Evolutionary conservation across 768 basidiomycete species (phyloP).

Genomic region (Lentinus brumalis): DNA sequence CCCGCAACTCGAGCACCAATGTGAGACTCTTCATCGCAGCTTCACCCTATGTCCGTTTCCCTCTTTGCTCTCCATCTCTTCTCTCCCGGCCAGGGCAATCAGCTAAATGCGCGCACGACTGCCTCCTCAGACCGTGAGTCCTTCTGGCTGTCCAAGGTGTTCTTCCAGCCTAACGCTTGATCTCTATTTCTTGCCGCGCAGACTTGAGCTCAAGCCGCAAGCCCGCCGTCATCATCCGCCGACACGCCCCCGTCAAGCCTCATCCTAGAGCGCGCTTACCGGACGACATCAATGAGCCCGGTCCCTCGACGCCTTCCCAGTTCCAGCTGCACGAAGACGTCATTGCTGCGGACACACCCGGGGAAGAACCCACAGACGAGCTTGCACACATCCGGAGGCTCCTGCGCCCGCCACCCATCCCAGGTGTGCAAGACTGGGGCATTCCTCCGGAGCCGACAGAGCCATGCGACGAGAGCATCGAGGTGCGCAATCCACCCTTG

Average conservation of each 20-base stretch:
- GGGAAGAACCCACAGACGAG: constrained; percentile 37
- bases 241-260: constrained; percentile 47
- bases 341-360: not conserved
- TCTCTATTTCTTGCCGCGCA: not conserved
- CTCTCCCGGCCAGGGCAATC: constrained; percentile 61
- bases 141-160: not conserved
- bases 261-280: constrained; percentile 53
- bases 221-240: constrained; percentile 63
- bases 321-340: not conserved
- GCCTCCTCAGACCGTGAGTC: constrained; percentile 46
- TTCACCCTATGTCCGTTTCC: constrained; percentile 52
- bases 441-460: constrained; percentile 61
- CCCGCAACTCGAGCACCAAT: constrained; percentile 38
- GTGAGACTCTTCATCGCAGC: constrained; percentile 58
- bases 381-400: constrained; percentile 54
- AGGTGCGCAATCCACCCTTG: constrained; percentile 42
- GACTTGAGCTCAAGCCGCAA: constrained; percentile 21
- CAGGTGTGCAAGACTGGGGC: constrained; percentile 72
- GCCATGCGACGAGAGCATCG: constrained; percentile 62
- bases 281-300: constrained; percentile 37
- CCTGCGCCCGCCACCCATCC: constrained; percentile 63
- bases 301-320: constrained; percentile 2
- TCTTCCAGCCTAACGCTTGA: not conserved
- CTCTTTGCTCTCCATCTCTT: constrained; percentile 63
- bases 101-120: constrained; percentile 27